Evolutionary conservation across 2,329 filamentous ascomycete genomes (phyloP).

Genomic region (Aspergillus eucalypticola): DNA sequence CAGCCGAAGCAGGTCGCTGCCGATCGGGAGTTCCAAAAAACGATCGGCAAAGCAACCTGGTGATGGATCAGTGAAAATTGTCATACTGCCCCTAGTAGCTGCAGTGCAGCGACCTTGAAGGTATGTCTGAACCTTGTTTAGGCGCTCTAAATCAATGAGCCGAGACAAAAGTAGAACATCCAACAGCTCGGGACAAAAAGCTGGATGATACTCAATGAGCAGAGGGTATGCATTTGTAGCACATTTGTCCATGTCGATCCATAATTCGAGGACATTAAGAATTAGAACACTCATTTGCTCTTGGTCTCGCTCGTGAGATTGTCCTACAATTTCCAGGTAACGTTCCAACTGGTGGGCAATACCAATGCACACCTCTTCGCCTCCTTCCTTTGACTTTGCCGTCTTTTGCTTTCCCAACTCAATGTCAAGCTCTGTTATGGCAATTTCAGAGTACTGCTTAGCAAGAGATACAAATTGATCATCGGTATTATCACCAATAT

Average conservation of each 20-base stretch:
- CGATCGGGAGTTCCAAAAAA: slow-evolving; percentile 44
- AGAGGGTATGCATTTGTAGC: slow-evolving; percentile 49
- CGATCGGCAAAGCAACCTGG: slow-evolving; percentile 49
- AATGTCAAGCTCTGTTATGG: slow-evolving; percentile 12
- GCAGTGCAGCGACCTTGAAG: slow-evolving; percentile 41
- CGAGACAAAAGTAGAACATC: slow-evolving; percentile 57
- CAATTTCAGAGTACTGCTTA: slow-evolving; percentile 16
- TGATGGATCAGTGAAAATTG: slow-evolving; percentile 51
- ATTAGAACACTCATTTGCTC: slow-evolving; percentile 56
- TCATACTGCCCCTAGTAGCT: slow-evolving; percentile 29
- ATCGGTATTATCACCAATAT: slow-evolving; percentile 7
- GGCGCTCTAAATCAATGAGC: slow-evolving; percentile 51
- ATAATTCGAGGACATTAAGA: slow-evolving; percentile 58
- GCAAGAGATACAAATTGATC: slow-evolving; percentile 14
- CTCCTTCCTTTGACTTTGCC: neutral
- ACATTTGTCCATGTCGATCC: slow-evolving; percentile 58
- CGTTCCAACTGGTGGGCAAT: slow-evolving; percentile 37
- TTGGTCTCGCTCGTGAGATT: slow-evolving; percentile 46
- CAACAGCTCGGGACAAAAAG: slow-evolving; percentile 53
- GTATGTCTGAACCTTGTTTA: slow-evolving; percentile 54
- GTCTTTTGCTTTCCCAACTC: neutral
- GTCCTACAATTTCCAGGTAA: slow-evolving; percentile 37
- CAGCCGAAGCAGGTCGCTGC: slow-evolving; percentile 30
- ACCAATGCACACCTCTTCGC: slow-evolving; percentile 27
- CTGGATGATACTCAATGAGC: slow-evolving; percentile 54